Conservation (phyloP, 805 yeast genomes). For the Saccharomycopsis amapae region DNA sequence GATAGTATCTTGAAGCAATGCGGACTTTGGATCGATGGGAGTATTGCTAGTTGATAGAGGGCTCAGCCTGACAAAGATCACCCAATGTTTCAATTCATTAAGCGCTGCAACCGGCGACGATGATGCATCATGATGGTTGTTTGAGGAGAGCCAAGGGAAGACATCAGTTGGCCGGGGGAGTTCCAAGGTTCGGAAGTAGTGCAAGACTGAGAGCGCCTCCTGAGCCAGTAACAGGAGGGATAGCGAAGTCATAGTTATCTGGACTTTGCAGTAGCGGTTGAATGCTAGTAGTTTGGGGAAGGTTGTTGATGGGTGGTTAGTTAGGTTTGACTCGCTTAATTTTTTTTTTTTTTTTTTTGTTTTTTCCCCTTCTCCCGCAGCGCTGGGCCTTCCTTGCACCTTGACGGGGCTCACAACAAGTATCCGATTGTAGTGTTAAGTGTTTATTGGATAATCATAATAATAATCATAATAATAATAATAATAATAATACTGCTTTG, state of each 20-base stretch:
- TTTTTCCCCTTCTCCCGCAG: no score
- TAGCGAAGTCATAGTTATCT: neutral
- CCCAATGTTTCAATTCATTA: neutral
- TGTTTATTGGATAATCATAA: no score
- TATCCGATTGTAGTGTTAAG: no score
- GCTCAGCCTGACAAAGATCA: conserved; percentile 3
- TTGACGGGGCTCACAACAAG: no score
- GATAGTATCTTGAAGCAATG: neutral
- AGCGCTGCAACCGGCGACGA: neutral
- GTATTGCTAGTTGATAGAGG: neutral
- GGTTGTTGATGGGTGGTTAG: neutral
- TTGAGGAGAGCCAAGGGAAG: conserved; percentile 18
- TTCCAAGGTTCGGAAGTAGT: neutral
- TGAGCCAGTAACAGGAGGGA: conserved; percentile 3
- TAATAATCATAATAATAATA: no score
- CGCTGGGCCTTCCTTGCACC: no score
- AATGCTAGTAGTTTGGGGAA: neutral
- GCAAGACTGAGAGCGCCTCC: conserved; percentile 2
- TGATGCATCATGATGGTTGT: neutral
- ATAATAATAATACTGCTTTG: no score
- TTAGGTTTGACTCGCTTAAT: neutral
- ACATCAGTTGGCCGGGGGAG: conserved; percentile 2
- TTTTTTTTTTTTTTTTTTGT: no score
- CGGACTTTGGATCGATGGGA: neutral
- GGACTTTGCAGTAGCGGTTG: neutral